Conservation (phyloP, 805 yeast species). For the Pichia eremophila region DNA sequence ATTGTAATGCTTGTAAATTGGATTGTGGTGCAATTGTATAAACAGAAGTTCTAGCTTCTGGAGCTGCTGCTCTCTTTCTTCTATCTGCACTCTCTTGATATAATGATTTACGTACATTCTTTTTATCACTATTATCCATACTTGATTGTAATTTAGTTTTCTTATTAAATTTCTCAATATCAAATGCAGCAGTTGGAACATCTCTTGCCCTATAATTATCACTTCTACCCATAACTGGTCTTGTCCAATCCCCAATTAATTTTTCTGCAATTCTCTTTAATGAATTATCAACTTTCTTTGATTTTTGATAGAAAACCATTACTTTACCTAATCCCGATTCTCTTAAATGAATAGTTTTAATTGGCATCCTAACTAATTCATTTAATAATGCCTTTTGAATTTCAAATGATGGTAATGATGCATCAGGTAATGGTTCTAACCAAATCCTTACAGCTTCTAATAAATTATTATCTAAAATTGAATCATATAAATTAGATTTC, state of each 20-base stretch:
- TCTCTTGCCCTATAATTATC: slow-evolving; percentile 88
- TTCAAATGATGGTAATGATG: slow-evolving; percentile 93
- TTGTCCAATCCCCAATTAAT: slow-evolving; percentile 93
- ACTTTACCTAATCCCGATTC: slow-evolving; percentile 94
- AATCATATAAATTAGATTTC: slow-evolving; percentile 80
- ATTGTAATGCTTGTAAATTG: slow-evolving; percentile 39
- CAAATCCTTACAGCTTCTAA: slow-evolving; percentile 90
- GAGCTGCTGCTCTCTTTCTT: slow-evolving; percentile 92
- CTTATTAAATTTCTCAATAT: slow-evolving; percentile 42
- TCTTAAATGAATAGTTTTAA: slow-evolving; percentile 89
- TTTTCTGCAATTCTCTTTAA: slow-evolving; percentile 85
- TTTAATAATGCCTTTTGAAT: slow-evolving; percentile 81
- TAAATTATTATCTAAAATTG: slow-evolving; percentile 86
- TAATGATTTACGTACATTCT: slow-evolving; percentile 38
- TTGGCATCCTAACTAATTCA: slow-evolving; percentile 71
- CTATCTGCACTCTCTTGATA: slow-evolving; percentile 88
- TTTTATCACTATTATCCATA: slow-evolving; percentile 22
- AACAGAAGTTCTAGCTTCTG: slow-evolving; percentile 81
- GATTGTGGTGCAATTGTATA: slow-evolving; percentile 86
- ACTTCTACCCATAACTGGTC: slow-evolving; percentile 93
- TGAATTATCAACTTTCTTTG: slow-evolving; percentile 78
- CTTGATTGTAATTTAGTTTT: slow-evolving; percentile 26
- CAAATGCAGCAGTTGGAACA: slow-evolving; percentile 61
- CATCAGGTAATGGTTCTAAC: slow-evolving; percentile 98
- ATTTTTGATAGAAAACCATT: slow-evolving; percentile 83